A percentile compares a stretch with the other conserved stretches of the same genome.
Conservation (phyloP, 768 basidiomycete species). For the Leccinum obscurum region DNA sequence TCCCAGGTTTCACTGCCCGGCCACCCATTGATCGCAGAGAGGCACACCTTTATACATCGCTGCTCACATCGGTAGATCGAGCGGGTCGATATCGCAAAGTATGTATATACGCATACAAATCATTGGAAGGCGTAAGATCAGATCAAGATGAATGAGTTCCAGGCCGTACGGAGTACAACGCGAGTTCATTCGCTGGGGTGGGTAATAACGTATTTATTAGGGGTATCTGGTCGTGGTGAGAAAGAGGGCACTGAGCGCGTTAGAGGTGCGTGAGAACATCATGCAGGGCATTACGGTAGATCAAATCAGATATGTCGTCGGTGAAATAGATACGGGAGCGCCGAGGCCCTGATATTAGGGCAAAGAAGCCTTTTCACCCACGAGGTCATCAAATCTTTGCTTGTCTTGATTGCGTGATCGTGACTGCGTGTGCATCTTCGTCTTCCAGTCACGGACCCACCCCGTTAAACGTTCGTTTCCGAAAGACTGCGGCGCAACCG, state of each 20-base stretch:
- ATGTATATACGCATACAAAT: slow-evolving; percentile 33
- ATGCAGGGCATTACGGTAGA: slow-evolving; percentile 24
- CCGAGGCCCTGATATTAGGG: slow-evolving; percentile 20
- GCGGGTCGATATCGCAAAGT: slow-evolving; percentile 14
- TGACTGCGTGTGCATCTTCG: slow-evolving; percentile 56
- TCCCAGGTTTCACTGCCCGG: slow-evolving; percentile 8
- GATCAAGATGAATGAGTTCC: slow-evolving; percentile 11
- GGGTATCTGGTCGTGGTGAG: slow-evolving; percentile 33
- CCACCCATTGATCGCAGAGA: slow-evolving; percentile 11
- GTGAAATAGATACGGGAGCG: slow-evolving; percentile 23
- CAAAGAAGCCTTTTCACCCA: slow-evolving; percentile 51
- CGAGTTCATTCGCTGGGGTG: slow-evolving; percentile 22
- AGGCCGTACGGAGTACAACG: slow-evolving; percentile 16
- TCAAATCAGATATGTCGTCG: slow-evolving; percentile 18
- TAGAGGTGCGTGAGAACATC: slow-evolving; percentile 20
- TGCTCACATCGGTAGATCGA: slow-evolving; percentile 9
- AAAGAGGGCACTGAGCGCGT: slow-evolving; percentile 14
- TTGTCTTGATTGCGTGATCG: slow-evolving; percentile 49
- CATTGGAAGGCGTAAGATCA: slow-evolving; percentile 27
- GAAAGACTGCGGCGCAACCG: slow-evolving; percentile 19
- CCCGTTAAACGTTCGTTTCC: slow-evolving; percentile 41
- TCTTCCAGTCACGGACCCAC: slow-evolving; percentile 71
- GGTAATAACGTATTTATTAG: slow-evolving; percentile 32
- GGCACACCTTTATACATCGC: slow-evolving; percentile 15
- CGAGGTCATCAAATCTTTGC: slow-evolving; percentile 49